Percentiles rank a stretch among this genome's conserved stretches.
phyloP scores from a whole-genome alignment of 352 stramenopile genomes.

The Stramenopiles sp. region DNA sequence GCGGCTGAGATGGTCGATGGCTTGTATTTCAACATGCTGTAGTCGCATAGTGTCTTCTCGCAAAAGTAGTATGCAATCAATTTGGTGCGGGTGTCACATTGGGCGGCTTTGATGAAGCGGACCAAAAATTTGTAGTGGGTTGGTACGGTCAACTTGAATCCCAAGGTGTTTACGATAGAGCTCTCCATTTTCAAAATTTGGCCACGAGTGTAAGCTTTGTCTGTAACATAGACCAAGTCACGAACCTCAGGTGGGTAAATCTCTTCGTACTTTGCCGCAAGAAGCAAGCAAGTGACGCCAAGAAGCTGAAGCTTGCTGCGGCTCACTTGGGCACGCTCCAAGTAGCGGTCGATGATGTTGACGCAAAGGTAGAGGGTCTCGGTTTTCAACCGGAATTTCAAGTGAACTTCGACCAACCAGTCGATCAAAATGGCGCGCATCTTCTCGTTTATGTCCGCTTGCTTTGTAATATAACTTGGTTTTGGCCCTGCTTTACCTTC shows the following conservation, averaged over 20 bases:
- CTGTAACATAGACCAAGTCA: slow-evolving; percentile 90
- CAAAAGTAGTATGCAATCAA: slow-evolving; percentile 38
- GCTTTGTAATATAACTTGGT: slow-evolving; percentile 21
- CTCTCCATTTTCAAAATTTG: slow-evolving; percentile 79
- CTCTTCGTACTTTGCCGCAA: slow-evolving; percentile 94
- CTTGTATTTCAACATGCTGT: slow-evolving; percentile 87
- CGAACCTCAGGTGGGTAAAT: slow-evolving; percentile 86
- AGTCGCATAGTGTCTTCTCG: slow-evolving; percentile 76
- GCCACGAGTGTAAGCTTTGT: slow-evolving; percentile 71
- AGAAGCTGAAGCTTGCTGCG: slow-evolving; percentile 79
- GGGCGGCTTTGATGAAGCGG: slow-evolving; percentile 68
- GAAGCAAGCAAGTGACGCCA: slow-evolving; percentile 78
- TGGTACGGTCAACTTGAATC: slow-evolving; percentile 87
- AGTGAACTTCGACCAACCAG: slow-evolving; percentile 97
- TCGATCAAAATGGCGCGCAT: slow-evolving; percentile 98
- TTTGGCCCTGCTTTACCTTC: not conserved
- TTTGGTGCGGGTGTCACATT: slow-evolving; percentile 26
- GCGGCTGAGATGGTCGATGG: slow-evolving; percentile 88
- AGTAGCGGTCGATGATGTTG: slow-evolving; percentile 94
- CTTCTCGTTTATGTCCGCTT: slow-evolving; percentile 93
- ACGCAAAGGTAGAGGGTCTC: slow-evolving; percentile 94
- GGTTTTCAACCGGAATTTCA: slow-evolving; percentile 87
- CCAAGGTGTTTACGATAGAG: slow-evolving; percentile 75
- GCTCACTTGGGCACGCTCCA: slow-evolving; percentile 64
- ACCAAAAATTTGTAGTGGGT: slow-evolving; percentile 82